Evolutionary conservation across 2,329 filamentous ascomycete species (phyloP), one percentile per base, ranked within the genome.

Genomic region (Trichoderma afroharzianum): DNA sequence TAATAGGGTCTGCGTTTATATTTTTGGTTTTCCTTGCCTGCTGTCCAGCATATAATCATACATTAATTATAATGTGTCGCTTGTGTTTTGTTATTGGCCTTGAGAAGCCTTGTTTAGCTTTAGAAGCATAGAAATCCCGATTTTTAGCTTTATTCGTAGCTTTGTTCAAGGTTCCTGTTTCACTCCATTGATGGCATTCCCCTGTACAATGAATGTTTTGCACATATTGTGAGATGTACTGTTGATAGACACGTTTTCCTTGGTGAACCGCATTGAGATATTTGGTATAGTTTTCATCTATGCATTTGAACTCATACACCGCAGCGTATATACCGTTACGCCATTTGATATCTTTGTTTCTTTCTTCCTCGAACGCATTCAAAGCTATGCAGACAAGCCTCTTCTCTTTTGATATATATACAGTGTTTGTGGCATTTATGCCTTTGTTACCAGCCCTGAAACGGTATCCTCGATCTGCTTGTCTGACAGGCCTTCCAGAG

Each of bases 391-490:
- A 14, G 24, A 43, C n/a, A 21, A 59, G 50, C 55, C 33, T 32
- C 39, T 11, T 53, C 15, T n/a, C 33, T 50, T 57, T 26, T 39
- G n/a, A n/a, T n/a, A 28, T 63, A 58, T 57, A 61, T 53, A 61
- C 55, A 61, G 11, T 47, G 18, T 12, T 61, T 6, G 24, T 12
- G 43, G 53, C 47, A 11, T 58, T 53, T 63, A 71, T 62, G 53
- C 63, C 24, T 58, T 72, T 83, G 86, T 87, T 62, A 90, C 88
- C 72, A 90, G 80, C 43, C 83, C 82, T 53, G 86, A 82, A 39
- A 90, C 86, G 3, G 87, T 78, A 11, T 89, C 87, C 80, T 90
- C 88, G 74, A 90, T 88, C 79, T 90, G 84, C 82, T 89, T 88
- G 76, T 89, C 88, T 68, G 85, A 83, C 64, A 90, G 80, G 43